Evolutionary conservation across 192 early-diverging fungal genomes (phyloP).

Genomic region (Physocladia obscura): DNA sequence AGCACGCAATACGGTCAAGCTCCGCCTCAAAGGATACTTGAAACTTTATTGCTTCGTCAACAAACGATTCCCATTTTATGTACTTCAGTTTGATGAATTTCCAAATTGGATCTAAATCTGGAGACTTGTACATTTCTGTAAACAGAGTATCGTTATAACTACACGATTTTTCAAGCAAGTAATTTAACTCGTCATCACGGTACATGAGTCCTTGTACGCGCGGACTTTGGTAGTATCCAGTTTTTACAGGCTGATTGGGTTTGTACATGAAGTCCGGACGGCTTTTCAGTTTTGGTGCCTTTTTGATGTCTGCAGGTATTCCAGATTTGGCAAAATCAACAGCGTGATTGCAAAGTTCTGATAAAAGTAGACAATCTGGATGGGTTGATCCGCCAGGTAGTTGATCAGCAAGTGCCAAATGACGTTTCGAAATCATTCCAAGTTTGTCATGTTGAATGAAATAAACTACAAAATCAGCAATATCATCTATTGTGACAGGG

Average conservation of each 20-base stretch:
- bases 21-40: constrained; percentile 16
- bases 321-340: constrained; percentile 71
- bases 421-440: constrained; percentile 13
- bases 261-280: constrained; percentile 75
- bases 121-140: neutral
- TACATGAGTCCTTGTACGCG: constrained; percentile 22
- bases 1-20: constrained; percentile 15
- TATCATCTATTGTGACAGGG: constrained; percentile 20
- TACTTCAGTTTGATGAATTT: neutral
- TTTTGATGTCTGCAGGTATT: constrained; percentile 48
- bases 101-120: constrained; percentile 12
- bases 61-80: constrained; percentile 12
- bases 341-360: constrained; percentile 59
- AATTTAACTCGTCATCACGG: constrained; percentile 17
- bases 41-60: constrained; percentile 11
- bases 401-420: constrained; percentile 26
- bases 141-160: neutral
- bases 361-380: constrained; percentile 6
- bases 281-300: constrained; percentile 37
- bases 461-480: constrained; percentile 19
- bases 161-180: constrained; percentile 3
- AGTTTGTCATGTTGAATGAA: constrained; percentile 18
- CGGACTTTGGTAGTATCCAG: constrained; percentile 11
- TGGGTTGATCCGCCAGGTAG: constrained; percentile 12
- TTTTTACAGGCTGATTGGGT: neutral